phyloP scores from a whole-genome alignment of 164 flowering plant species.

The Annona cherimola region DNA sequence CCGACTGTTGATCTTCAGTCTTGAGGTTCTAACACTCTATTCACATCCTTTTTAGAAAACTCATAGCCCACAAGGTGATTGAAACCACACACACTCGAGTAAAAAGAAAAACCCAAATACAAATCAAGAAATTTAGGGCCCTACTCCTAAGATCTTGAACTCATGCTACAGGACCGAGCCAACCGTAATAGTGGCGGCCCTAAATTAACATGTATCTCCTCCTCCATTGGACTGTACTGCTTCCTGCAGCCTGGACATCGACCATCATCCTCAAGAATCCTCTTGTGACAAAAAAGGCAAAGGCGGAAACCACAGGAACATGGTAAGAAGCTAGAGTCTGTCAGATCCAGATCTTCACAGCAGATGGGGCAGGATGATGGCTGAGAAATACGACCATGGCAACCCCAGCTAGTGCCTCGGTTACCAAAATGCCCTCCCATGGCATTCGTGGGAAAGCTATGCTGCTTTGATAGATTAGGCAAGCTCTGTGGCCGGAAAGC shows the following conservation, averaged over 20 bases:
- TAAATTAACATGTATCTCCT: constrained; percentile 35
- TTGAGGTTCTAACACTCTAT: constrained; percentile 28
- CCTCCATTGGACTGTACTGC: constrained; percentile 41
- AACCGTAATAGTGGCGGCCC: constrained; percentile 41
- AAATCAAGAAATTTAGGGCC: not conserved
- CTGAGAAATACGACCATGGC: constrained; percentile 20
- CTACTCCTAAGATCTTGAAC: constrained; percentile 46
- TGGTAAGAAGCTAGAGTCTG: constrained; percentile 80
- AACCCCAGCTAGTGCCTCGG: constrained; percentile 31
- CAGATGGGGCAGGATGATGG: constrained; percentile 90
- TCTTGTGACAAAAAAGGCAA: constrained; percentile 92
- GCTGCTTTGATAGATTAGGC: constrained; percentile 74
- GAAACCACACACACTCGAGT: not conserved
- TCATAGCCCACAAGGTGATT: constrained; percentile 2
- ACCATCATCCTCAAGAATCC: constrained; percentile 78
- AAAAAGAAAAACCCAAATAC: not conserved
- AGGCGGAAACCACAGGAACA: constrained; percentile 86
- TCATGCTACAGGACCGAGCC: constrained; percentile 77
- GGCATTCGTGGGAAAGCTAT: constrained; percentile 41
- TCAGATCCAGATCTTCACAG: constrained; percentile 72
- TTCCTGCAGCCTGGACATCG: constrained; percentile 95
- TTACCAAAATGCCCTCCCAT: constrained; percentile 36
- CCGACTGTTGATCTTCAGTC: constrained; percentile 16
- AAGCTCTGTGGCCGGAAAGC: constrained; percentile 69
- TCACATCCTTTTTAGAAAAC: constrained; percentile 31